Evolutionary conservation across 257 asterid genomes (phyloP), one percentile per base, ranked within the genome.

Genomic region (Primulina eburnea): DNA sequence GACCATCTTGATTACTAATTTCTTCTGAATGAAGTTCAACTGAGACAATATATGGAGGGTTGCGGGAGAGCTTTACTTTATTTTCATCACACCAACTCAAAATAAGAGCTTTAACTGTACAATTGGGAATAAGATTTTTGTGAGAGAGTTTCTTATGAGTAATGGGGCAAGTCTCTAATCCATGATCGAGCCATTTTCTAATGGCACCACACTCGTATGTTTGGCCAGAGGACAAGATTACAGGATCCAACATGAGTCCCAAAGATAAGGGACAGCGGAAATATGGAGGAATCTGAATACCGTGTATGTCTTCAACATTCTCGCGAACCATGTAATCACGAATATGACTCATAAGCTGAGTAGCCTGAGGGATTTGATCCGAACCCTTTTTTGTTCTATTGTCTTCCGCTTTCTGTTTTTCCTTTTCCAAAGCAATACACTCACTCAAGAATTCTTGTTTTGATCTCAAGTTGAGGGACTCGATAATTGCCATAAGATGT

Each of bases 211-310:
- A 87, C 76, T 94, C 97, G 53, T 80, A 94, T 26, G 97, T 94
- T 79, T 89, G 93, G 64, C 99, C 99, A 1, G 99, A 94, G 74
- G 96, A 89, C 80, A 94, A 86, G 67, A 86, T 91, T 52, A 94
- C 99, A 1, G 99, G 99, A 65, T 94, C 96, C 66, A 64, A 67
- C 98, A 94, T 89, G 73, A 91, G 77, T 71, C 83, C 95, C 78
- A 87, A 75, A 62, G 98, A 91, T 66, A 94, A 79, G 6, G 98
- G 95, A 66, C 99, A 94, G 38, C 82, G 80, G 77, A 88, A 94
- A 72, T 80, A 83, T 17, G 87, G 75, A 34, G 97, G 98, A 75
- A 91, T 77, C 72, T 65, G 83, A 75, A 81, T 68, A 28, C 93
- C 93, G 68, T 81, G 69, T 6, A 80, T 33, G 53, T 81, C 68